A percentile compares a stretch with the other conserved stretches of the same genome.
phyloP scores from a whole-genome alignment of 2,329 filamentous ascomycete species.

The Magnaporthiopsis poae region DNA sequence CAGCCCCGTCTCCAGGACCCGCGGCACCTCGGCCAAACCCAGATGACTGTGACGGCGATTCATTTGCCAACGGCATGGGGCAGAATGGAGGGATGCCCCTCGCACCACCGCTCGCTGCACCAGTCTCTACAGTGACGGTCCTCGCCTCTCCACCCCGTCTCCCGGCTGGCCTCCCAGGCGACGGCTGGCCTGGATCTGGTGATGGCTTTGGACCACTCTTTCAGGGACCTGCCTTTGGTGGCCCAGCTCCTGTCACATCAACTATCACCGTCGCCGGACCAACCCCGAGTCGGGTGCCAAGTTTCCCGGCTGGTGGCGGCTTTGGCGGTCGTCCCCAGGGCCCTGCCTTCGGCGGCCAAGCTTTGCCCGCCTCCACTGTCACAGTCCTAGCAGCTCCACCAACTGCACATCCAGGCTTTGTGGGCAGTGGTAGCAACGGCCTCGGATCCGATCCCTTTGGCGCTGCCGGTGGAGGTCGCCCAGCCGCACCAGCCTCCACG shows the following conservation, averaged over 20 bases:
- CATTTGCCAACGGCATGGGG: background rate
- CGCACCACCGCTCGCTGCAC: background rate
- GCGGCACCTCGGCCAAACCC: background rate
- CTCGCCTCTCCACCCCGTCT: background rate
- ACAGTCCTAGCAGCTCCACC: conserved; percentile 9
- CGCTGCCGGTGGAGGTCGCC: background rate
- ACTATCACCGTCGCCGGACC: conserved; percentile 1
- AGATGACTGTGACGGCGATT: background rate
- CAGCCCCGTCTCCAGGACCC: background rate
- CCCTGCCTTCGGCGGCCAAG: background rate
- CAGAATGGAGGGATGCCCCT: background rate
- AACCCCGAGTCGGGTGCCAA: background rate
- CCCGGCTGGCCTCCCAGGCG: background rate
- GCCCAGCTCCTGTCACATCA: background rate
- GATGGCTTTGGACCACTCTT: background rate
- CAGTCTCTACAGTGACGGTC: background rate
- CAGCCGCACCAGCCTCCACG: background rate
- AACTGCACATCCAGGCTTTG: conserved; percentile 1
- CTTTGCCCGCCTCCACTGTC: background rate
- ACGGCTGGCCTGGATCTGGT: background rate
- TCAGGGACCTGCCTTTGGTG: background rate
- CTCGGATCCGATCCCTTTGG: background rate
- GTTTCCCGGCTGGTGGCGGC: background rate
- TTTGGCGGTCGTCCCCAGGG: background rate
- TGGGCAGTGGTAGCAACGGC: background rate